Conservation (phyloP, 441 rosid genomes). For the Euphorbia celastroides region DNA sequence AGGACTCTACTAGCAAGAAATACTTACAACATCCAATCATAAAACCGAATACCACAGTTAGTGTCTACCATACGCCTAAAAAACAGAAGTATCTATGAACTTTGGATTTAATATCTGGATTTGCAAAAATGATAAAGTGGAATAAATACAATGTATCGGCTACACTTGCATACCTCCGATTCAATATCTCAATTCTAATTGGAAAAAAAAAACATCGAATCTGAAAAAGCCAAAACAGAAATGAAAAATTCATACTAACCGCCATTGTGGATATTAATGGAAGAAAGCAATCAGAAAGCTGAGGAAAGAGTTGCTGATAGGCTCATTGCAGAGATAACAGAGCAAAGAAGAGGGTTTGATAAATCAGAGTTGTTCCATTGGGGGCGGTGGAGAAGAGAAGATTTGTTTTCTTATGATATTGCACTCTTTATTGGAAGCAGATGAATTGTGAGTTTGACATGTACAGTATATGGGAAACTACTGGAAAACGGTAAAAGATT, state of each 20-base stretch:
- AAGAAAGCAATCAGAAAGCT: background rate
- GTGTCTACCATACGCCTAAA: background rate
- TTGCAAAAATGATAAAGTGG: background rate
- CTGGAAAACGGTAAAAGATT: background rate
- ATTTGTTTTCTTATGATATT: too few species aligned
- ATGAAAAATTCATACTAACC: conserved; percentile 2
- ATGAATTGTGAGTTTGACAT: background rate
- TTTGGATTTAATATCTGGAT: background rate
- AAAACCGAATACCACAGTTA: background rate
- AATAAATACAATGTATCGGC: background rate
- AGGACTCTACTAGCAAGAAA: too few species aligned
- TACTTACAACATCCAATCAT: background rate
- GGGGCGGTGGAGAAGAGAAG: background rate
- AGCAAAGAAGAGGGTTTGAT: background rate
- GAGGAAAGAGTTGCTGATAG: background rate
- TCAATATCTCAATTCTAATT: background rate
- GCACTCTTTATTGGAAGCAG: too few species aligned
- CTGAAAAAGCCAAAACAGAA: background rate
- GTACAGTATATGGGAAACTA: too few species aligned
- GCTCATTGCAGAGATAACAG: background rate
- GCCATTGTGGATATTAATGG: conserved; percentile 1
- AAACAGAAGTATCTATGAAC: background rate
- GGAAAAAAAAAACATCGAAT: background rate
- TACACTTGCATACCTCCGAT: background rate
- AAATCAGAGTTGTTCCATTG: background rate